phyloP scores from a whole-genome alignment of 140 eudicot genomes.

The Cichorium intybus region DNA sequence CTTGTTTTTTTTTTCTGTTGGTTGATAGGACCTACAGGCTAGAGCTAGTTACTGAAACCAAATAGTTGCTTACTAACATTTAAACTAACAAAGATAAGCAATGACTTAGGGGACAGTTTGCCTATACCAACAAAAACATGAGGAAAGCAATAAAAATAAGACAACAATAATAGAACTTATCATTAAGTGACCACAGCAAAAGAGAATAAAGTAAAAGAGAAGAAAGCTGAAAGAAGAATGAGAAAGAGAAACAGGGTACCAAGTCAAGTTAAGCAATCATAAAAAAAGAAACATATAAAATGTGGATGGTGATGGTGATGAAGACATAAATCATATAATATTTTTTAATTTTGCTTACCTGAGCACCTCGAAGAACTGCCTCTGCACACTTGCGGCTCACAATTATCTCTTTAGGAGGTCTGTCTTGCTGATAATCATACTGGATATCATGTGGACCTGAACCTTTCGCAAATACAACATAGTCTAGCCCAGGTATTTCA shows the following conservation, averaged over 20 bases:
- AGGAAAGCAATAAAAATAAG: no score
- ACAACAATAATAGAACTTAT: no score
- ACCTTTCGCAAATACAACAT: constrained; percentile 80
- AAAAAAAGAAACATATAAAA: neutral
- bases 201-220: no score
- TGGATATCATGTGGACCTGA: constrained; percentile 85
- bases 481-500: constrained; percentile 76
- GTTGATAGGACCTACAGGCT: no score
- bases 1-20: no score
- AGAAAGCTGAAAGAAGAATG: no score
- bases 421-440: constrained; percentile 49
- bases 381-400: constrained; percentile 99
- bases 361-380: constrained; percentile 99
- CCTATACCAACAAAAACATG: no score
- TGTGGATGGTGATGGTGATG: neutral
- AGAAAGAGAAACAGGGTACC: neutral
- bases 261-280: neutral
- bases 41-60: no score
- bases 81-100: no score
- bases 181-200: no score
- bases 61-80: no score
- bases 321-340: neutral
- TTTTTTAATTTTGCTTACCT: constrained; percentile 33
- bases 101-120: no score
- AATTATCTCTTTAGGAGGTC: constrained; percentile 73